Evolutionary conservation across 805 yeast genomes (phyloP), one percentile per base, ranked within the genome.

Genomic region (Maudiozyma saulgeensis): DNA sequence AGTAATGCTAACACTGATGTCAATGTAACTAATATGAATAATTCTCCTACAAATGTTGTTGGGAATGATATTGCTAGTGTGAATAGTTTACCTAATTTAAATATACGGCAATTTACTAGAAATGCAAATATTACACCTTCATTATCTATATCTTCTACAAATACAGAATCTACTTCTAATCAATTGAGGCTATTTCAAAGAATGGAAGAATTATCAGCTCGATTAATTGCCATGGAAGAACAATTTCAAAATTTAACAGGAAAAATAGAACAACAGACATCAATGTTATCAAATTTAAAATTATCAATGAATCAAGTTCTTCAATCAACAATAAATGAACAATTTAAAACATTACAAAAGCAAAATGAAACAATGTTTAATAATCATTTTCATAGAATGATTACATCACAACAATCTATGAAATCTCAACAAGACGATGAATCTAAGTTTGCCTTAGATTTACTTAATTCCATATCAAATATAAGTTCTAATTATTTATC

Each of bases 151-250:
- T 35, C 43, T 2, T 37, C 47, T 15, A 37, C 51, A 6, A 41
- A 47, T 11, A n/a, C 48, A 23, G 46, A 43, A 13, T 46, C 53
- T 5, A 26, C 42, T 13, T 44, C 49, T 1, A 46, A 45, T 26
- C 52, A 47, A 48, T 48, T 62, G 16, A 53, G 62, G 45, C 53
- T 63, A 46, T 62, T 57, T 43, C 68, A 64, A 52, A 56, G 68
- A 41, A 56, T 64, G 64, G 68, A 63, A 44, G 68, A 64, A 28
- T 48, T 64, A 28, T 56, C 64, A 25, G 63, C 61, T 3, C 53
- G 68, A 41, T 47, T 64, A 47, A 58, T 61, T 1, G 55, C 53
- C 8, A 56, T 64, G 67, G 69, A 66, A 39, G 63, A 62, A 47
- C 56, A 59, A 51, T 58, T 66, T 19, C 54, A 58, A 32, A 56